Conservation (phyloP, 225 moss, liverwort and hornwort species). For the Straminergon stramineum region DNA sequence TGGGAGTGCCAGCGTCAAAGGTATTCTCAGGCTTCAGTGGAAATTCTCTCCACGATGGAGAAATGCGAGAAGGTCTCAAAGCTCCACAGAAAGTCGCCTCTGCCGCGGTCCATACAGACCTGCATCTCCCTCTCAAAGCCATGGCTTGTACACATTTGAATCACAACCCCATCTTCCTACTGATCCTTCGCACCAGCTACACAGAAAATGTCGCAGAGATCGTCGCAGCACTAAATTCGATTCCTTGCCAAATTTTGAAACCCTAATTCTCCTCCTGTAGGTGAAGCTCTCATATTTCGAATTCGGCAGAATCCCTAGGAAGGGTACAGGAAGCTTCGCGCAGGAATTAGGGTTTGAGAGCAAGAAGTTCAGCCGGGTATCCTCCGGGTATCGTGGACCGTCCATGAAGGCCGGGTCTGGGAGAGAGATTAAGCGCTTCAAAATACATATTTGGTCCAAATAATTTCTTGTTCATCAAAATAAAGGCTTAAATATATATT, state of each 20-base stretch:
- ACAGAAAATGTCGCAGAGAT: not conserved
- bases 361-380: not conserved
- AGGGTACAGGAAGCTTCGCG: not conserved
- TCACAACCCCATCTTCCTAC: not conserved
- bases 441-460: not conserved
- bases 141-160: not conserved
- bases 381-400: not conserved
- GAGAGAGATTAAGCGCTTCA: not conserved
- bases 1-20: not conserved
- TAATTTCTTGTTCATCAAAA: not conserved
- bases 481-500: not conserved
- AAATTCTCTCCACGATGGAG: not conserved
- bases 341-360: not conserved
- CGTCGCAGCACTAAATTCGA: not conserved
- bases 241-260: not conserved
- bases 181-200: not conserved
- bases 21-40: not conserved
- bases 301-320: not conserved
- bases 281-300: not conserved
- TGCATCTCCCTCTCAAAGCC: conserved; percentile 13
- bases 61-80: not conserved
- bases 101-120: not conserved
- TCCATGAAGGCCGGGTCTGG: not conserved
- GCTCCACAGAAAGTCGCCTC: not conserved
- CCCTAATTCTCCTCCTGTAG: not conserved